phyloP scores from a whole-genome alignment of 1,139 yeast genomes.

The Arxiozyma heterogenica region DNA sequence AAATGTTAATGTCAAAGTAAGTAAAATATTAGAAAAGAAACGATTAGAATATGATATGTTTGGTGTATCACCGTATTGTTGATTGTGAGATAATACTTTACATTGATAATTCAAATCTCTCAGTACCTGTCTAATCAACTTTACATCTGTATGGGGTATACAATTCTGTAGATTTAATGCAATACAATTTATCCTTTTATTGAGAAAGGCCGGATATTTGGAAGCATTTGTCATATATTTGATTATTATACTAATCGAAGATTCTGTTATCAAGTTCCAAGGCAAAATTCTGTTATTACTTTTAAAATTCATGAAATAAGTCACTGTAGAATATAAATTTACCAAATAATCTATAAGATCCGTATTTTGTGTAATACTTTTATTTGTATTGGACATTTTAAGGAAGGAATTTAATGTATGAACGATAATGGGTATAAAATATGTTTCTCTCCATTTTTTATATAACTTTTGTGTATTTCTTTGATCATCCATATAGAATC shows the following conservation, averaged over 20 bases:
- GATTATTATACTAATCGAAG: constrained; percentile 10
- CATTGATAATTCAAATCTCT: background rate
- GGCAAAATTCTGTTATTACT: constrained; percentile 7
- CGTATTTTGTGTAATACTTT: background rate
- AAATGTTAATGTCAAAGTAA: constrained; percentile 17
- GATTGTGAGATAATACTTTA: background rate
- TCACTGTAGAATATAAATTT: constrained; percentile 3
- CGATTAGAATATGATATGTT: constrained; percentile 12
- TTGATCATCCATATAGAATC: constrained; percentile 19
- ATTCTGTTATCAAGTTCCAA: constrained; percentile 12
- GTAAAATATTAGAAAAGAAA: constrained; percentile 16
- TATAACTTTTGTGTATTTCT: constrained; percentile 13
- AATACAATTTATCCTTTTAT: constrained; percentile 7
- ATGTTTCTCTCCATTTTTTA: constrained; percentile 15
- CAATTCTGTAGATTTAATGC: constrained; percentile 2
- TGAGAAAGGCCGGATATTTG: background rate
- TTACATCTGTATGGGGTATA: background rate
- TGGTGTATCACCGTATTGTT: constrained; percentile 6
- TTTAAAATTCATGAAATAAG: background rate
- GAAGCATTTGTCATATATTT: constrained; percentile 7
- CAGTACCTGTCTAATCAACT: background rate
- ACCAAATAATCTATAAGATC: constrained; percentile 1
- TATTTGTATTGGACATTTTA: background rate
- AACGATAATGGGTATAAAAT: constrained; percentile 21
- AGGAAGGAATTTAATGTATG: constrained; percentile 7